Evolutionary conservation across 768 basidiomycete genomes (phyloP), one percentile per base, ranked within the genome.

Genomic region (Boletus reticuloceps): DNA sequence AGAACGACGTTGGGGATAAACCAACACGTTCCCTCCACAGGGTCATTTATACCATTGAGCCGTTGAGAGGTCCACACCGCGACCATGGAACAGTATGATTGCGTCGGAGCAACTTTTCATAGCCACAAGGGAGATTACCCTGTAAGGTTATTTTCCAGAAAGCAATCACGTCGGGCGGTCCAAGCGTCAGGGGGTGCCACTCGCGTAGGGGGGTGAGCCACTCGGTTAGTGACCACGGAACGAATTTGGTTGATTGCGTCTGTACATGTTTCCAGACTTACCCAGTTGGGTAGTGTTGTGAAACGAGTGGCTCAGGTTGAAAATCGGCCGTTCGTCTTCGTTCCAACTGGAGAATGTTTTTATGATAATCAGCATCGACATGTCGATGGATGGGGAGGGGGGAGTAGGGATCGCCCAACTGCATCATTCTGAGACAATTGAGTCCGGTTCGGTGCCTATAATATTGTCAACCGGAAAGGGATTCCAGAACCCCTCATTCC

Each of bases 171-270:
- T 20, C 14, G 17, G 36, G 10, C 25, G 63, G 59, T 37, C 60
- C 46, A 60, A 66, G 55, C 51, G 22, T 38, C 42, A 37, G 25
- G 54, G 47, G 22, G 22, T 48, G 48, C 61, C 66, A 64, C 64
- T 56, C 53, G 56, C 39, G 36, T 47, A 56, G 56, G 36, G 41
- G 16, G 22, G 27, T 54, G 65, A 65, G 60, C 68, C 69, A 56
- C 69, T 64, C 58, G 64, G 63, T 41, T 58, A 69, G 41, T 6
- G 45, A 14, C n/a, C 17, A 32, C 19, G 45, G 59, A 6, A 27
- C 20, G 46, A 56, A 58, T 38, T 50, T 54, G 9, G 14, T 37
- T 47, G 69, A 71, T 69, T 69, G 69, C 51, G 39, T 62, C 47
- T 50, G 32, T 8, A 51, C 54, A 66, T 31, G 49, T 55, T 56